A percentile compares a stretch with the other conserved stretches of the same genome.
Evolutionary conservation across 2,329 filamentous ascomycete genomes (phyloP).

Genomic region (Zopfia rhizophila): DNA sequence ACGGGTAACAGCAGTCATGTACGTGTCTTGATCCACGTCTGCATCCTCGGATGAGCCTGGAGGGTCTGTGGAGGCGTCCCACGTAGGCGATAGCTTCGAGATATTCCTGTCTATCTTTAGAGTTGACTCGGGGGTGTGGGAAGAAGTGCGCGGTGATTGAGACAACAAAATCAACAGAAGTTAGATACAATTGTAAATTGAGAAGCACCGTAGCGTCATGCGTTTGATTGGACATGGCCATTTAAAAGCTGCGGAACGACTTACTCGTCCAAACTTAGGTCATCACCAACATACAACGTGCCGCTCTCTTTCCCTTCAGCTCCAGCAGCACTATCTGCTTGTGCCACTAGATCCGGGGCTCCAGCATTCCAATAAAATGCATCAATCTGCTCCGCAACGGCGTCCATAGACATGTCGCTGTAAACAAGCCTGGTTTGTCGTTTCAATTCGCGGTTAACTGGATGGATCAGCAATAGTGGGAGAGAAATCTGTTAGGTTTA

Average conservation of each 20-base stretch:
- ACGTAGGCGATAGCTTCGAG: constrained; percentile 41
- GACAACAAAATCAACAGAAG: too few relatives aligned
- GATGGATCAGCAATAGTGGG: constrained; percentile 7
- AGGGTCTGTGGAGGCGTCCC: constrained; percentile 35
- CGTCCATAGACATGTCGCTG: constrained; percentile 73
- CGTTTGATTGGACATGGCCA: too few relatives aligned
- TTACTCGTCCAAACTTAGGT: constrained; percentile 45
- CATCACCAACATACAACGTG: constrained; percentile 40
- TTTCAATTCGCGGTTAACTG: constrained; percentile 70
- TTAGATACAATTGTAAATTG: too few relatives aligned
- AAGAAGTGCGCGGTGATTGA: not conserved
- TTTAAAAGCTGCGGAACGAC: too few relatives aligned
- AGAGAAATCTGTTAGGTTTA: not conserved
- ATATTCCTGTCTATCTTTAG: too few relatives aligned
- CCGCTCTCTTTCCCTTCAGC: constrained; percentile 53
- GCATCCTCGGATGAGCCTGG: constrained; percentile 12
- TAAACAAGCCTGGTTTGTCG: constrained; percentile 75
- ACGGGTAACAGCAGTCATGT: constrained; percentile 53
- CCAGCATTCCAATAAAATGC: constrained; percentile 67
- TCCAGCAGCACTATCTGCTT: constrained; percentile 34
- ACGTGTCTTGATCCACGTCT: constrained; percentile 38
- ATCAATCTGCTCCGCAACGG: constrained; percentile 79
- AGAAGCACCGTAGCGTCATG: too few relatives aligned
- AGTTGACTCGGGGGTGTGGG: not conserved
- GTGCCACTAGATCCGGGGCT: constrained; percentile 42